phyloP scores from a whole-genome alignment of 2,329 filamentous ascomycete genomes.

The Orbilia blumenaviensis region DNA sequence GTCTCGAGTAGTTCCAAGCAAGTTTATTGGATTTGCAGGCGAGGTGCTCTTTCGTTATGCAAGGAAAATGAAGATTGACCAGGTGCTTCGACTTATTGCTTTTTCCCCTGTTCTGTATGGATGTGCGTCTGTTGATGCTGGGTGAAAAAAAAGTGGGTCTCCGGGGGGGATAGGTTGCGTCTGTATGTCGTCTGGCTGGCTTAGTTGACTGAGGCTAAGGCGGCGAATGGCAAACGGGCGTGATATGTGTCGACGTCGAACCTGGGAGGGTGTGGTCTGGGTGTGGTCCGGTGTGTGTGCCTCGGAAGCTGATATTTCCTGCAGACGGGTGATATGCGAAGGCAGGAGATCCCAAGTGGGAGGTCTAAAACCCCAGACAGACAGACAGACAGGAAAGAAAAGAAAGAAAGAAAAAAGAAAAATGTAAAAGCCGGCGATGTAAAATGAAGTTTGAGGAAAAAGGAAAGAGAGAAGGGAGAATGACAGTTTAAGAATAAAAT shows the following conservation, averaged over 20 bases:
- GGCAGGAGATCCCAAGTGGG: constrained; percentile 48
- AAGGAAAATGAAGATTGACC: constrained; percentile 53
- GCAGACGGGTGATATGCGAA: constrained; percentile 54
- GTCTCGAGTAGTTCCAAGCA: constrained; percentile 48
- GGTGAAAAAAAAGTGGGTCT: constrained; percentile 47
- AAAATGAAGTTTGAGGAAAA: constrained; percentile 14
- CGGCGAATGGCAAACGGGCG: constrained; percentile 52
- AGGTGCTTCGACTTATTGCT: constrained; percentile 52
- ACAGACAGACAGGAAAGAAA: constrained; percentile 16
- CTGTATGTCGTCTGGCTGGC: constrained; percentile 50
- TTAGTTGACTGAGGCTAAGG: constrained; percentile 52
- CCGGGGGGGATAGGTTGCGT: constrained; percentile 42
- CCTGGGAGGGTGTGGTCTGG: constrained; percentile 31
- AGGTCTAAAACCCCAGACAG: constrained; percentile 47
- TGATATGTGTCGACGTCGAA: constrained; percentile 54
- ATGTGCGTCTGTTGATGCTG: constrained; percentile 10
- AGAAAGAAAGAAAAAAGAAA: constrained; percentile 5
- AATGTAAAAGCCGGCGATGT: constrained; percentile 21
- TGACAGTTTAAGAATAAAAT: constrained; percentile 6
- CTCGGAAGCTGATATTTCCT: constrained; percentile 55
- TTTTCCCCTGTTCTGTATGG: constrained; percentile 29
- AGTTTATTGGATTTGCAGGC: constrained; percentile 54
- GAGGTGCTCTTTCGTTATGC: constrained; percentile 51
- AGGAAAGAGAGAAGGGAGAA: not conserved
- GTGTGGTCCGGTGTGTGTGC: constrained; percentile 37